These are phyloP conservation scores for Torrubiella hemipterigena DNA, from an alignment of 2,329 filamentous ascomycete genomes.

Conservation along the genomic window DNA sequence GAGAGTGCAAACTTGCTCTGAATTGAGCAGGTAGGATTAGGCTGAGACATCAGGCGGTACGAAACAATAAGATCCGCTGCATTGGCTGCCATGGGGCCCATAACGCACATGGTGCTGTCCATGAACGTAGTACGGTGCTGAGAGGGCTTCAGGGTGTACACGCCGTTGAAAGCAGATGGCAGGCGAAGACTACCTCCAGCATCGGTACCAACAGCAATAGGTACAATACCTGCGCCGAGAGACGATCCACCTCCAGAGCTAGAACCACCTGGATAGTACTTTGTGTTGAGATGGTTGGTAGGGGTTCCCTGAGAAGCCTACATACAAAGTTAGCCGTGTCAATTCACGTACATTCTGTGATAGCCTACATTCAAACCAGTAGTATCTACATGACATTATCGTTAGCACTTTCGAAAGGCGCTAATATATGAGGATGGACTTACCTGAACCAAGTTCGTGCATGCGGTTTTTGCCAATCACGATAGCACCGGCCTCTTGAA, in stretches of 20 bases:
- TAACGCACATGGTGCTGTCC: constrained; percentile 45
- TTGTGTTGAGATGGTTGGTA: constrained; percentile 62
- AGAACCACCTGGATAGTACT: constrained; percentile 72
- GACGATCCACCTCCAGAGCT: constrained; percentile 67
- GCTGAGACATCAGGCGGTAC: constrained; percentile 69
- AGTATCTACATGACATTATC: constrained; percentile 40
- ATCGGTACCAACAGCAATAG: constrained; percentile 65
- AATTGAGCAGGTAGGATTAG: constrained; percentile 49
- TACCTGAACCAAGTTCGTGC: constrained; percentile 63
- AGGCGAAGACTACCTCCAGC: constrained; percentile 67
- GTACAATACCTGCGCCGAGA: constrained; percentile 57
- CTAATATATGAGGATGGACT: constrained; percentile 25
- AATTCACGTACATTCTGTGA: background rate
- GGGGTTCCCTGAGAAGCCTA: constrained; percentile 50
- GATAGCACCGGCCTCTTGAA: constrained; percentile 64
- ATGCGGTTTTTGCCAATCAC: constrained; percentile 67
- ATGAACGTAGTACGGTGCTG: constrained; percentile 55
- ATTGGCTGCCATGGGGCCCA: constrained; percentile 64
- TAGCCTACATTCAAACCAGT: constrained; percentile 62
- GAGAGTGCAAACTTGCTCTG: constrained; percentile 54
- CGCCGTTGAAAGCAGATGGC: constrained; percentile 62
- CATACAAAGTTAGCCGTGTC: no score
- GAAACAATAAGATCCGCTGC: constrained; percentile 68
- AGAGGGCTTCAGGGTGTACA: constrained; percentile 71
- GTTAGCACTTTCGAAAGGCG: constrained; percentile 1